A percentile compares a stretch with the other conserved stretches of the same genome.
Evolutionary conservation across 1,139 yeast genomes (phyloP).

Genomic region (Magnusiomyces paraingens): DNA sequence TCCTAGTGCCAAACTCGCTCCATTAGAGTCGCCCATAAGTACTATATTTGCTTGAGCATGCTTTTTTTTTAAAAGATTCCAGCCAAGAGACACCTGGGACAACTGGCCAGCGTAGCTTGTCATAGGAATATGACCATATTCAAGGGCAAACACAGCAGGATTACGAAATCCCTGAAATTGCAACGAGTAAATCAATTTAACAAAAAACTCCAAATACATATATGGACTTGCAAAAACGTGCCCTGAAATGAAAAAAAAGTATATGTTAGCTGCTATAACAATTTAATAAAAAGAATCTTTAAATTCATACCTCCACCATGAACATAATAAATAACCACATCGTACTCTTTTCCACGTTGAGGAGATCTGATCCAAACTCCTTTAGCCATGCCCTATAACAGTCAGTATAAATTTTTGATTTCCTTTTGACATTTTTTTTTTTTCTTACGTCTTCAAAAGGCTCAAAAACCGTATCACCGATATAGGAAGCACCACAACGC

Average conservation of each 20-base stretch:
- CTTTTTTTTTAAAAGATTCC: constrained; percentile 27
- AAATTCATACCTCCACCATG: constrained; percentile 32
- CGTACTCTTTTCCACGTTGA: constrained; percentile 29
- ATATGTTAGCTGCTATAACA: constrained; percentile 14
- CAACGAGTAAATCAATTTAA: constrained; percentile 34
- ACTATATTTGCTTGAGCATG: constrained; percentile 29
- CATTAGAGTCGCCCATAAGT: constrained; percentile 40
- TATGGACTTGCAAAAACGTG: constrained; percentile 27
- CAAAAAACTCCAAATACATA: constrained; percentile 37
- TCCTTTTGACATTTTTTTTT: background rate
- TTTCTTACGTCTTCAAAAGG: background rate
- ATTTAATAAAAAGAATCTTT: background rate
- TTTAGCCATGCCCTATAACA: constrained; percentile 19
- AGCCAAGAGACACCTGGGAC: constrained; percentile 27
- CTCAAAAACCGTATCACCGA: constrained; percentile 24
- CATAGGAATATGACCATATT: constrained; percentile 27
- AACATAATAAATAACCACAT: constrained; percentile 34
- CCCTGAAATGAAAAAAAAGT: constrained; percentile 23
- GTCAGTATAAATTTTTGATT: background rate
- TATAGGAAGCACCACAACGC: constrained; percentile 25
- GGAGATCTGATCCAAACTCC: constrained; percentile 36
- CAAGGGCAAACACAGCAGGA: constrained; percentile 39
- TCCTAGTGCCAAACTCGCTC: constrained; percentile 38
- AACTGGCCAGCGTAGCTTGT: constrained; percentile 29
- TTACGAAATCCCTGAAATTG: constrained; percentile 41